Evolutionary conservation across 495 filamentous ascomycete genomes (phyloP), one percentile per base, ranked within the genome.

Genomic region (Mycothermus thermophilus): DNA sequence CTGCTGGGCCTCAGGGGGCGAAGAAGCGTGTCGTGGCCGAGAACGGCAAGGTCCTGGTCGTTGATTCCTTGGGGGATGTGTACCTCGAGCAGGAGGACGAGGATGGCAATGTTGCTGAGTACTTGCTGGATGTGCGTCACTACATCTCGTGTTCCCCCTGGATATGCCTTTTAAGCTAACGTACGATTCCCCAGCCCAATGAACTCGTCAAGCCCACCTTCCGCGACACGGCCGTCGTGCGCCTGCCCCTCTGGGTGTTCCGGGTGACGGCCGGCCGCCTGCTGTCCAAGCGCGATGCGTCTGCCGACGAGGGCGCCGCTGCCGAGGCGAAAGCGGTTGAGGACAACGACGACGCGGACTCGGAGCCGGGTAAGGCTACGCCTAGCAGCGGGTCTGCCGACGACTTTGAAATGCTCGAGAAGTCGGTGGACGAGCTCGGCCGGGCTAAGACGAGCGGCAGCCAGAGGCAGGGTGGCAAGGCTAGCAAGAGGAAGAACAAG

Each of bases 11-110:
- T 46, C 69, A 41, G 1, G 83, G 84, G 2, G 63, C 79, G 25
- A 83, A 79, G 57, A 88, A 85, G 68, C 62, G 76, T 8, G 80
- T 96, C 13, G 71, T 85, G 17, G 87, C 86, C 2, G 80, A 93
- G 64, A 97, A 97, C 51, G 90, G 90, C 27, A 97, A 97, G 60
- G 67, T 90, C 0, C 56, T 96, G 25, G 79, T 97, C 40, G 90
- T 97, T 5, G 90, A 97, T 58, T 81, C 81, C 0, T 61, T 76
- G 12, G 90, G 90, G 5, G 84, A 92, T 51, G 90, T 97, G 16
- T 97, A 79, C 56, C 63, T 97, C 10, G 84, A 95, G 49, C 82
- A 93, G 42, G 75, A 80, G 45, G 79, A 79, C 19, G 85, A 88
- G 48, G 80, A 94, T 5, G 92, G 90, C 23, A 72, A 82, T 17